A percentile compares a stretch with the other conserved stretches of the same genome.
phyloP scores from a whole-genome alignment of 495 filamentous ascomycete genomes.

The Stereocaulon alpinum region DNA sequence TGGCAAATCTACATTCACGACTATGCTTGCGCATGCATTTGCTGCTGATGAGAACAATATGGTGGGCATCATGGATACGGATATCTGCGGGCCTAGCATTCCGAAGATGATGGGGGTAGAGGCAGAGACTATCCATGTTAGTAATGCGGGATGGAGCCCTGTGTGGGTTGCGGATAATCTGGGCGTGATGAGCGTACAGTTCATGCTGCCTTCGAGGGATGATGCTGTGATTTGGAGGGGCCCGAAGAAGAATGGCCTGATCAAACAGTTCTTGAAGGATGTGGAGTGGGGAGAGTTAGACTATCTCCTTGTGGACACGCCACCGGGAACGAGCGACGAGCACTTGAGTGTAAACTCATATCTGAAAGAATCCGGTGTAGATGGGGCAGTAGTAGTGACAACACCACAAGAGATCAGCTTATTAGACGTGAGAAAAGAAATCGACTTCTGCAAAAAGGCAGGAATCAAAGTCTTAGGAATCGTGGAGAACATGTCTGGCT shows the following conservation, averaged over 20 bases:
- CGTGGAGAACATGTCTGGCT: constrained; percentile 96
- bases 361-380: constrained; percentile 77
- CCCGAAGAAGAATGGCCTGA: constrained; percentile 95
- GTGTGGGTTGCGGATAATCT: constrained; percentile 91
- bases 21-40: constrained; percentile 77
- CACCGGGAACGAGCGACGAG: constrained; percentile 89
- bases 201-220: constrained; percentile 88
- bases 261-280: constrained; percentile 95
- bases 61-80: constrained; percentile 92
- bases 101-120: constrained; percentile 99
- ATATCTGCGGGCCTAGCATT: constrained; percentile 89
- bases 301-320: constrained; percentile 86
- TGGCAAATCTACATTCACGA: constrained; percentile 86
- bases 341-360: constrained; percentile 85
- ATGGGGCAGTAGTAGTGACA: constrained; percentile 86
- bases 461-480: constrained; percentile 79
- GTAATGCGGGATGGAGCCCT: constrained; percentile 73
- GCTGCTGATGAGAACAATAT: constrained; percentile 62
- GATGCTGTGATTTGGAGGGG: constrained; percentile 96
- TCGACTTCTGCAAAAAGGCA: constrained; percentile 93
- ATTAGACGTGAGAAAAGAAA: constrained; percentile 89
- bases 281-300: constrained; percentile 96
- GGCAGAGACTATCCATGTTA: constrained; percentile 81
- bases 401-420: constrained; percentile 93
- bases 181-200: constrained; percentile 91